phyloP scores from a whole-genome alignment of 345 rosid genomes.

The Ceriops decandra region DNA sequence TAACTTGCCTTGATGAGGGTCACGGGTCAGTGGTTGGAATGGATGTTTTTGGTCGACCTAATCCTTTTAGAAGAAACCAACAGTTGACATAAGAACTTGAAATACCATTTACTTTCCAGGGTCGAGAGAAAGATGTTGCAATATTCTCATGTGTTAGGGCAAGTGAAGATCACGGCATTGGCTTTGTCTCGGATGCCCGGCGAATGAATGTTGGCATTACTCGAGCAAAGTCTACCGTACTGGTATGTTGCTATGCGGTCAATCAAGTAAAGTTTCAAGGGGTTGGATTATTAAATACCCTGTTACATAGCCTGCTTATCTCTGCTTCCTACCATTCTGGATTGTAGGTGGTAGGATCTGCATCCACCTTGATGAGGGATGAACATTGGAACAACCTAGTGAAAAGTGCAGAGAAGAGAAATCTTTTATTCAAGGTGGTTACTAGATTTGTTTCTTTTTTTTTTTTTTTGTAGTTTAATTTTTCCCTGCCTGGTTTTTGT shows the following conservation, averaged over 20 bases:
- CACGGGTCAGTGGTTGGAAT: not conserved
- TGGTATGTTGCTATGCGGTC: conserved; percentile 43
- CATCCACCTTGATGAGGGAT: conserved; percentile 61
- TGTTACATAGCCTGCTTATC: not conserved
- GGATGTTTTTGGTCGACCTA: not conserved
- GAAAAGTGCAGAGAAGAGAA: conserved; percentile 67
- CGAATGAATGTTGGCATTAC: conserved; percentile 98
- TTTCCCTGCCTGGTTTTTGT: not conserved
- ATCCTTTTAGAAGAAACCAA: not conserved
- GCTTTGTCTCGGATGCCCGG: conserved; percentile 77
- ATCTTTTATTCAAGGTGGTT: conserved; percentile 58
- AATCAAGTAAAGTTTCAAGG: not conserved
- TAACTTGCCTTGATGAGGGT: too few relatives aligned
- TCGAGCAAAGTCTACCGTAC: conserved; percentile 83
- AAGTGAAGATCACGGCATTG: conserved; percentile 57
- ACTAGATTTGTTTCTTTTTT: not conserved
- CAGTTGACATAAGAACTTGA: not conserved
- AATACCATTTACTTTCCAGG: conserved; percentile 39
- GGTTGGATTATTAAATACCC: not conserved
- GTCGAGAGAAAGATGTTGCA: conserved; percentile 92
- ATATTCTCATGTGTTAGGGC: conserved; percentile 96
- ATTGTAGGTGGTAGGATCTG: conserved; percentile 83
- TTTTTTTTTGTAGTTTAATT: not conserved
- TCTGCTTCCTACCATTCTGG: conserved; percentile 7
- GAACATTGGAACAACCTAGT: conserved; percentile 77